Evolutionary conservation across 805 yeast genomes (phyloP), one percentile per base, ranked within the genome.

Genomic region (Nakazawaea siamensis): DNA sequence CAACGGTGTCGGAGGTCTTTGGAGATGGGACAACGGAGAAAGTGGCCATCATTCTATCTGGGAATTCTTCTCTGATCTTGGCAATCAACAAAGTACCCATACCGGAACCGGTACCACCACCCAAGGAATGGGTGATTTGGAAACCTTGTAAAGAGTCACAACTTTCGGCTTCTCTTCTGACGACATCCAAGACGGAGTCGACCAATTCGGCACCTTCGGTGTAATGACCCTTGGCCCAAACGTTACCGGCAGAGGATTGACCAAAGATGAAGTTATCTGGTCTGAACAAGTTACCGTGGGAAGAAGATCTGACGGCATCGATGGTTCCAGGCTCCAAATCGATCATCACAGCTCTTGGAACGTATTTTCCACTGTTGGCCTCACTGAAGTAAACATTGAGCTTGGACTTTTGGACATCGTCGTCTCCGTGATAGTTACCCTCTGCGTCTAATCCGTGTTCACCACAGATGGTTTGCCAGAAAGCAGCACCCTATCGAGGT

Each of bases 31-130:
- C 80, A 39, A 87, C 95, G 9, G 95, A 86, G 55, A 85, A 87
- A 21, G 95, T 85, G 17, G 95, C 94, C 81, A 85, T 77, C 95
- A 87, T 87, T 67, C 95, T 76, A 62, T 87, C 96, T 34, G 94
- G 90, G 52, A 78, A 87, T 60, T 87, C 95, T 58, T 87, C 96
- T 61, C 88, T 76, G 53, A 87, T 81, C 56, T 80, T 80, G 41
- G 87, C 75, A 51, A 87, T 75, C 53, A 87, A 70, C 49, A 87
- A 62, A 29, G 96, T 87, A 57, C 96, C 96, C 86, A 87, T 78
- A 61, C 96, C 96, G 21, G 95, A 84, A 54, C 96, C 96, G 37
- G 96, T 87, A 68, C 96, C 96, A 63, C 96, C 87, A 53, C 87
- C 87, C 26, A 79, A 62, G 18, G 86, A 79, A 54, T 79, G 87